Conservation (phyloP, 1,139 yeast species). For the Yarrowia galli region DNA sequence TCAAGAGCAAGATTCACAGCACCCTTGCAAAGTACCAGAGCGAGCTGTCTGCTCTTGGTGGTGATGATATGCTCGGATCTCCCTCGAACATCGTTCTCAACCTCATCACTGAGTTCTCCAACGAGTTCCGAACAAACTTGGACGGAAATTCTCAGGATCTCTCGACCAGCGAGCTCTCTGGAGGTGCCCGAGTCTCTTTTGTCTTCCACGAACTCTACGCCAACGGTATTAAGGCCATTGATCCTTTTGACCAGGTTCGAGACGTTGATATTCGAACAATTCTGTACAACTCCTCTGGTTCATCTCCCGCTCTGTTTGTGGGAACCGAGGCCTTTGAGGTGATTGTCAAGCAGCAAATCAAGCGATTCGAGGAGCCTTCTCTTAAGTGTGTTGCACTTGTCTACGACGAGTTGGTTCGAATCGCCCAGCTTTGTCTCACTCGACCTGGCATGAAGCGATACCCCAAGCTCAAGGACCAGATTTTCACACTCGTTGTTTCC, state of each 20-base stretch:
- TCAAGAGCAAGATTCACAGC: constrained; percentile 87
- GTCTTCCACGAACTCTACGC: constrained; percentile 97
- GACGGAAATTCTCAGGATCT: constrained; percentile 91
- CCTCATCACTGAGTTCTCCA: constrained; percentile 90
- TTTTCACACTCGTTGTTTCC: constrained; percentile 78
- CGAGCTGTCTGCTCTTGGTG: constrained; percentile 76
- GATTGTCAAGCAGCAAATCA: constrained; percentile 92
- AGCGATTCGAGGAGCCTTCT: constrained; percentile 93
- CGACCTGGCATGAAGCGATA: constrained; percentile 87
- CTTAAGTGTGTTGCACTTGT: constrained; percentile 87
- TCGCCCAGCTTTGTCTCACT: constrained; percentile 80
- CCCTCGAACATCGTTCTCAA: constrained; percentile 89
- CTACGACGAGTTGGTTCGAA: constrained; percentile 92
- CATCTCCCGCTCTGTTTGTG: constrained; percentile 96
- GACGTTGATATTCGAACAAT: constrained; percentile 97
- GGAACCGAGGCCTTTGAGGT: constrained; percentile 98
- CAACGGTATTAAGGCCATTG: constrained; percentile 89
- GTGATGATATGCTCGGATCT: constrained; percentile 79
- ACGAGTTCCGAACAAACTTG: constrained; percentile 88
- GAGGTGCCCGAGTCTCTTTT: constrained; percentile 97
- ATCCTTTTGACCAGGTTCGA: constrained; percentile 96
- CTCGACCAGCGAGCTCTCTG: constrained; percentile 83
- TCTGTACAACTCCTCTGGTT: constrained; percentile 89
- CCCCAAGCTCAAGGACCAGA: constrained; percentile 87
- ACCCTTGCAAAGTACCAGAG: constrained; percentile 86